phyloP scores from a whole-genome alignment of 2,329 filamentous ascomycete genomes.

The Fusarium nisikadoi region DNA sequence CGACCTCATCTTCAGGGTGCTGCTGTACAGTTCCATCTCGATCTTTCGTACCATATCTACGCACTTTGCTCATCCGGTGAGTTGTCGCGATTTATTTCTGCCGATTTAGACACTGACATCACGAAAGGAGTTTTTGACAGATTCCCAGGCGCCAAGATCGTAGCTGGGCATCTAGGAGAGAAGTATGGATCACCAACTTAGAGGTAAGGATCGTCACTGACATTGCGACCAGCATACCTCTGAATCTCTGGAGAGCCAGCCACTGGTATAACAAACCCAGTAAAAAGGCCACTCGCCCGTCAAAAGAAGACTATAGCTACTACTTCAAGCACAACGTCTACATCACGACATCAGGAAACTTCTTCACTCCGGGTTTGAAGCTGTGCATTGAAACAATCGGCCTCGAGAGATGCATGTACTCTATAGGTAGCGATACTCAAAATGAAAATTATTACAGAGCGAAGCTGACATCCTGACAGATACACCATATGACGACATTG shows the following conservation, averaged over 20 bases:
- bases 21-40: conserved; percentile 13
- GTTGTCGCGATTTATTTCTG: rapidly evolving
- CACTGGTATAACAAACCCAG: conserved; percentile 17
- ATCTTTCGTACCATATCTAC: conserved; percentile 16
- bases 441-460: rapidly evolving
- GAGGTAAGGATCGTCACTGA: not conserved
- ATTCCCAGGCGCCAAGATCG: not conserved
- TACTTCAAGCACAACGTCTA: conserved; percentile 16
- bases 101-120: not conserved
- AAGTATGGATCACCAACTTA: not conserved
- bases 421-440: not conserved
- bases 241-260: conserved; percentile 13
- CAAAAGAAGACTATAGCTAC: conserved; percentile 5
- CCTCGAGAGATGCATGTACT: conserved; percentile 4
- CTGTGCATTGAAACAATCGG: conserved; percentile 9
- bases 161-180: conserved; percentile 24
- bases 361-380: not conserved
- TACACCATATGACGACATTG: conserved; percentile 4
- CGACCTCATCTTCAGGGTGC: conserved; percentile 12
- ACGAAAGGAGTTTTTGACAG: conserved; percentile 2
- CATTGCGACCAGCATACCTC: not conserved
- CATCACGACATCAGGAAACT: conserved; percentile 19
- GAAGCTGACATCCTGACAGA: not conserved
- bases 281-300: not conserved
- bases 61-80: conserved; percentile 20